Evolutionary conservation across 2,329 filamentous ascomycete species (phyloP), one percentile per base, ranked within the genome.

Genomic region (Fusarium piperis): DNA sequence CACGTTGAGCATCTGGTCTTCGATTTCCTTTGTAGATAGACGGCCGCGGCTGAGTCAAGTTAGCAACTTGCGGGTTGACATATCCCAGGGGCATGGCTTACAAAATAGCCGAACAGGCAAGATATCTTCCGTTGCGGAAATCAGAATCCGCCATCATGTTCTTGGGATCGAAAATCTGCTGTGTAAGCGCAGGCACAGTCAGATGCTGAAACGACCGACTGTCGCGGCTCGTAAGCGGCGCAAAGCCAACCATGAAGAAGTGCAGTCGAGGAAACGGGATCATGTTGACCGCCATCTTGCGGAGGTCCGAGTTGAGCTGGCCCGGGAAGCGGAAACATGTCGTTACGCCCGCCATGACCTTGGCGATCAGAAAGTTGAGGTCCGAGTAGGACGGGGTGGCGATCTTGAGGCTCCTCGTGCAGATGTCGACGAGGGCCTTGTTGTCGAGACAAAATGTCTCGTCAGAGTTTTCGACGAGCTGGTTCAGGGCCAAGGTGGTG

Each of bases 381-480:
- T 99, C 96, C 83, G 95, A 95, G 85, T 99, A 98, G 36, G 95
- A 98, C 80, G 96, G 96, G 89, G 97, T 95, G 82, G 92, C 92
- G 82, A 99, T 94, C 94, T 99, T 99, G 76, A 99, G 92, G 72
- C 96, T 98, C 83, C 95, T 93, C 93, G 98, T 98, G 93, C 96
- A 99, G 81, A 99, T 99, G 83, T 99, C 96, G 90, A 98, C 98
- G 78, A 99, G 91, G 85, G 96, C 96, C 91, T 99, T 95, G 89
- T 99, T 99, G 86, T 99, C 96, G 85, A 99, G 99, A 88, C 96
- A 99, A 91, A 98, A 99, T 83, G 96, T 99, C 93, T 97, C 95
- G 83, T 99, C 96, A 36, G 96, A 98, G 92, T 99, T 98, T 90
- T 99, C 96, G 78, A 99, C 96, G 78, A 99, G 90, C 90, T 99